Base-by-base conservation (phyloP, 352 stramenopile genomes). In the Pythium utonaiense region DNA sequence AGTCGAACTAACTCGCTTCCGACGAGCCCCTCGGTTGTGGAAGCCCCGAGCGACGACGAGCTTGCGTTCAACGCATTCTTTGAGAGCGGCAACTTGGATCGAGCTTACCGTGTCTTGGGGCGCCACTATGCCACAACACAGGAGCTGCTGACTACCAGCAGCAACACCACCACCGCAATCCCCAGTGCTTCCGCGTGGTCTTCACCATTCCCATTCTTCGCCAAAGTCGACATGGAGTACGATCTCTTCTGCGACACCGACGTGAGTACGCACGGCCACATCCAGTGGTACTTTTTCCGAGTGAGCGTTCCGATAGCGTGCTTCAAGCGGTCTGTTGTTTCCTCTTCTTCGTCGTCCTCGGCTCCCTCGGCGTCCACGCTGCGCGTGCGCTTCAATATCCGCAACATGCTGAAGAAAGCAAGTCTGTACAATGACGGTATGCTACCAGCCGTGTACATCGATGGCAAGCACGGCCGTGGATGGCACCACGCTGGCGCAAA, bases 201-300 rank as follows among this genome's bases (percentile, higher is more conserved):
- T 3, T 36, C 66, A 31, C 80, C 80, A 5, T 83, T 86, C 47
- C 55, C 70, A 13, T 88, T 79, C 67, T 86, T 88, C 30, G 72
- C 73, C 42, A 77, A 83, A 30, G 69, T 64, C 17, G 77, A 89
- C 48, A 62, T 71, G 22, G 83, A 93, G 59, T 91, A 89, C 65
- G 83, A 93, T 58, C 63, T 91, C 33, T 89, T 86, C 38, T 88
- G 78, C 60, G 78, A 90, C 55, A 79, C 64, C 8, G 83, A 93
- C 67, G 48, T 89, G 6, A 81, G 80, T 53, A 91, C 83, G 3
- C 73, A 85, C 28, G 83, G 83, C 17, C 82, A 95, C 60, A 83
- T 95, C 53, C 89, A 96, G 69, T 97, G 89, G 88, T 97, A 92
- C 60, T 96, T 95, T 53, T 97, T 96, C 62, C 70, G 76, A 10